Base-by-base conservation (phyloP, 1,139 yeast genomes). In the Geotrichum siamense region DNA sequence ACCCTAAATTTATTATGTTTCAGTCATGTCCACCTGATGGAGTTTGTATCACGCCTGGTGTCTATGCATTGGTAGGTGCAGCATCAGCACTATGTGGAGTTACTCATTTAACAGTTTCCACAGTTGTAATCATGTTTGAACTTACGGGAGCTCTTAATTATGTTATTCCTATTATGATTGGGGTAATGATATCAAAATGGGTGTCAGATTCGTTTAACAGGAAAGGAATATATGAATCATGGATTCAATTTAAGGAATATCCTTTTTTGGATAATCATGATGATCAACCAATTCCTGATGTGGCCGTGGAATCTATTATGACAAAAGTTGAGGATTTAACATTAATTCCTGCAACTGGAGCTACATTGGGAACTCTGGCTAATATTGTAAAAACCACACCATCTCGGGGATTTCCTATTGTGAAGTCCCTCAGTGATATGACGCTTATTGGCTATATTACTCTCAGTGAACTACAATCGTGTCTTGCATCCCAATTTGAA, bases 1-100 rank as follows among this genome's bases (percentile, higher is more conserved):
- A 56, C 41, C 62, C 65, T 1, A 53, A 45, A 3, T 54, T 58
- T 17, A 44, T 58, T 26, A 48, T 65, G 33, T 59, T 59, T 38
- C 41, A 55, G n/a, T 45, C 60, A 2, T 66, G 69, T 43, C 64
- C 68, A n/a, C 65, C 68, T 0, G 78, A 78, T 49, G 71, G 65
- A 0, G 68, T 65, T 27, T 83, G 93, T 56, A 76, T 89, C 19
- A 84, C 89, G 2, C 94, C 96, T 0, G 97, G 96, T 0, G 86
- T 94, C 0, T 91, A 89, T 62, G 95, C 98, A 0, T 81, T 93
- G 49, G 73, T 93, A n/a, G 99, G 98, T 1, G 97, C 98, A 0
- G 97, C 94, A 0, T 93, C 97, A 1, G 87, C 96, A 0, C 70
- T 93, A 39, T 81, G 94, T 60, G 98, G 98, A 3, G 86, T 87